phyloP scores from a whole-genome alignment of 2,329 filamentous ascomycete genomes.

The Alternaria tenuissima region DNA sequence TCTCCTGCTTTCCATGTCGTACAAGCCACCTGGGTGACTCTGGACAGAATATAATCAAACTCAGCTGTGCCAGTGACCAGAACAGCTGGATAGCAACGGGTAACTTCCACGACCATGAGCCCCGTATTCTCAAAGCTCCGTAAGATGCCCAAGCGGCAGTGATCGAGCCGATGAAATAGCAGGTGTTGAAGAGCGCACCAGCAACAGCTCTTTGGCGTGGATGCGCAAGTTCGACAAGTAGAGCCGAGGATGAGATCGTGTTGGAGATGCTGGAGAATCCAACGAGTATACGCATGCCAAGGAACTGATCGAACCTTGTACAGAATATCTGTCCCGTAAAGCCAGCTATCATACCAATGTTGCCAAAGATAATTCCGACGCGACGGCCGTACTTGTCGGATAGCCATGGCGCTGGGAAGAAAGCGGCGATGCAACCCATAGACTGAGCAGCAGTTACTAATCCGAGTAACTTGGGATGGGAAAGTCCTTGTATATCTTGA shows the following conservation, averaged over 20 bases:
- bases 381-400: conserved; percentile 27
- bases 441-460: conserved; percentile 26
- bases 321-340: conserved; percentile 22
- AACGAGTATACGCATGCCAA: conserved; percentile 15
- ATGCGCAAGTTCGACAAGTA: conserved; percentile 26
- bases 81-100: conserved; percentile 19
- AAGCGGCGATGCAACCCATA: conserved; percentile 26
- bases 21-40: conserved; percentile 70
- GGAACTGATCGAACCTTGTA: conserved; percentile 11
- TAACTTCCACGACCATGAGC: conserved; percentile 23
- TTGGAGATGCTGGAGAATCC: conserved; percentile 24
- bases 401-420: conserved; percentile 29
- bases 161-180: conserved; percentile 23
- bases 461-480: conserved; percentile 15
- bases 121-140: conserved; percentile 11
- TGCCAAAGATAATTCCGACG: conserved; percentile 19
- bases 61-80: conserved; percentile 16
- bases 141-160: conserved; percentile 20
- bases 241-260: conserved; percentile 19
- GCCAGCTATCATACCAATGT: conserved; percentile 17
- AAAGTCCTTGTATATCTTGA: conserved; percentile 15
- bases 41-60: conserved; percentile 45
- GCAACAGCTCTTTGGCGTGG: conserved; percentile 23
- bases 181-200: conserved; percentile 28
- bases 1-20: conserved; percentile 60